Evolutionary conservation across 1,284 basidiomycete species (phyloP), one percentile per base, ranked within the genome.

Genomic region (Cryptococcus sp.): DNA sequence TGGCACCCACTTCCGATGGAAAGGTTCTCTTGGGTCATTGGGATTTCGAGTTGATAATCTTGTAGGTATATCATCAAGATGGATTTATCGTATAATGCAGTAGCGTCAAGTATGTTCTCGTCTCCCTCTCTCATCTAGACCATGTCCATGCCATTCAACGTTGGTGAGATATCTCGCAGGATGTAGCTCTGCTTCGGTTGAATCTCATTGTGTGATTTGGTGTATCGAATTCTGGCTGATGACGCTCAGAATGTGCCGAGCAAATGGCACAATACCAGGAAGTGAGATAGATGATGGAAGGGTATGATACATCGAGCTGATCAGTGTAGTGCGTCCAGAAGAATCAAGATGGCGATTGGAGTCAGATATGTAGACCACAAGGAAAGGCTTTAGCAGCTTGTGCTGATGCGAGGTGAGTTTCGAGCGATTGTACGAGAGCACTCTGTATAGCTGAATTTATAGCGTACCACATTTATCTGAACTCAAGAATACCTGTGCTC

Each of bases 221-320:
- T 23, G 23, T 23, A 23, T 23, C 23, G 23, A 23, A 23, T 23
- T 23, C 23, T 23, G 30, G 31, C 43, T 55, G 37, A 33, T 5
- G 50, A 14, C 13, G 15, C 5, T 10, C 55, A 76, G 74, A 74
- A 65, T 76, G 74, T 54, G 67, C 70, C 33, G 58, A 67, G 10
- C 73, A 75, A 57, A 70, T 76, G 69, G 73, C 72, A 6, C 60
- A 62, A 52, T 76, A 76, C 58, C 74, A 76, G 55, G 60, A 73
- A 38, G 73, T 74, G 23, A 23, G 15, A 34, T 42, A 42, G 5
- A n/a, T 55, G 41, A 11, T 50, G 44, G 44, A 46, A 10, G 8
- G 13, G 10, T 10, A 41, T 41, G 38, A 23, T 23, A 48, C 52
- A 31, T 35, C 13, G 35, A 38, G 23, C 7, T 7, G 41, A 10